Percentiles rank a stretch among this genome's conserved stretches.
phyloP scores from a whole-genome alignment of 306 rosid species.

The Ammopiptanthus mongolicus region DNA sequence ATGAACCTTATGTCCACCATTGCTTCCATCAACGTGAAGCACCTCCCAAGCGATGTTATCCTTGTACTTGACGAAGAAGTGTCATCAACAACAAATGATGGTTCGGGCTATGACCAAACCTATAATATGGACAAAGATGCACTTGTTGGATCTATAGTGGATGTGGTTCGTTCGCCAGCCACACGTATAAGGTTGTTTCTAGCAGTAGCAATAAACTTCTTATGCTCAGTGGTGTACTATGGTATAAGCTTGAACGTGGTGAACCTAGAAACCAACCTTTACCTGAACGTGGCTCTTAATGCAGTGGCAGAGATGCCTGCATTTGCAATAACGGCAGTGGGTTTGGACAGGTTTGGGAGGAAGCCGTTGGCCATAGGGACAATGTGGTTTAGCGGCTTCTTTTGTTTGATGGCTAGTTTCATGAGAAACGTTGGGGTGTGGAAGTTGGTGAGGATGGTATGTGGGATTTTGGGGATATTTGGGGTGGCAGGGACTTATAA shows the following conservation, averaged over 20 bases:
- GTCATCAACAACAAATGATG: background rate
- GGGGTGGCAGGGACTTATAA: constrained; percentile 94
- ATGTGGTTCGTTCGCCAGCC: constrained; percentile 48
- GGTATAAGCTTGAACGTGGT: constrained; percentile 75
- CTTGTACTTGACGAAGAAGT: constrained; percentile 61
- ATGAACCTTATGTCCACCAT: constrained; percentile 56
- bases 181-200: constrained; percentile 61
- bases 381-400: constrained; percentile 78
- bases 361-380: constrained; percentile 64
- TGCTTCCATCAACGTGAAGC: constrained; percentile 48
- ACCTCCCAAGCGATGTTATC: constrained; percentile 47
- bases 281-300: constrained; percentile 61
- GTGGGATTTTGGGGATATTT: constrained; percentile 76
- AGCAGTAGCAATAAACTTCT: constrained; percentile 56
- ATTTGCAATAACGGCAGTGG: constrained; percentile 55
- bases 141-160: constrained; percentile 52
- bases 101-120: background rate
- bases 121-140: constrained; percentile 29
- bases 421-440: constrained; percentile 35
- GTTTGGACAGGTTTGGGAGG: constrained; percentile 55
- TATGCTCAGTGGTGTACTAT: constrained; percentile 68
- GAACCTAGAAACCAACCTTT: constrained; percentile 64
- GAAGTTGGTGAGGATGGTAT: constrained; percentile 53
- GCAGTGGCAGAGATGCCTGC: constrained; percentile 94
- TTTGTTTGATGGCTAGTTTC: constrained; percentile 56